Percentiles rank a stretch among this genome's conserved stretches.
Conservation (phyloP, 768 basidiomycete genomes). For the Rhodotorula paludigena region DNA sequence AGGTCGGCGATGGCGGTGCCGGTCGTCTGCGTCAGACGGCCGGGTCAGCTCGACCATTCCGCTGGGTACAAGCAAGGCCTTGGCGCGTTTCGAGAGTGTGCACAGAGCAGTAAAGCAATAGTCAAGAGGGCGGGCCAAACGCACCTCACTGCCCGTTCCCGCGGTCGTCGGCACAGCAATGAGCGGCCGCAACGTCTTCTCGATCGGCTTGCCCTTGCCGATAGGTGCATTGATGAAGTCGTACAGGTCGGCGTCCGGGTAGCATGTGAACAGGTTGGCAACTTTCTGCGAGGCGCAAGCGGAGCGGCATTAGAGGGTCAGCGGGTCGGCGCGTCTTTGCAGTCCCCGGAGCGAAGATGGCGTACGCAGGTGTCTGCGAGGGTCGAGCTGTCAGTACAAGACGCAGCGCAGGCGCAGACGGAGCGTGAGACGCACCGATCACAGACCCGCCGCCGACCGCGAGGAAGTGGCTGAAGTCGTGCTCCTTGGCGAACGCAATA, state of each 20-base stretch:
- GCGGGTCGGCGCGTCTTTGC: not conserved
- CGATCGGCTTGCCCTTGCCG: slow-evolving; percentile 78
- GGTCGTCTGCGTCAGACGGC: slow-evolving; percentile 68
- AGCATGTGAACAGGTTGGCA: slow-evolving; percentile 88
- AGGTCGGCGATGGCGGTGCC: slow-evolving; percentile 84
- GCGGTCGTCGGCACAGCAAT: slow-evolving; percentile 65
- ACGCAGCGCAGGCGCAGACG: too few relatives aligned
- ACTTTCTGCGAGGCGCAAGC: slow-evolving; percentile 61
- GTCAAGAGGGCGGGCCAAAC: too few relatives aligned
- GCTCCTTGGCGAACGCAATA: slow-evolving; percentile 76
- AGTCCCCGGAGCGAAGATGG: not conserved
- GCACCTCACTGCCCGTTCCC: slow-evolving; percentile 62
- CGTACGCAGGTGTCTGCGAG: slow-evolving; percentile 19
- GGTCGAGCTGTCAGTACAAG: not conserved
- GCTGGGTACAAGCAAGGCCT: too few relatives aligned
- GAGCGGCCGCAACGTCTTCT: slow-evolving; percentile 67
- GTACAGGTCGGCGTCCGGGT: slow-evolving; percentile 84
- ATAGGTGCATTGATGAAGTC: slow-evolving; percentile 97
- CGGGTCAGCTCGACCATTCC: too few relatives aligned
- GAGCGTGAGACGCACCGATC: slow-evolving; percentile 21
- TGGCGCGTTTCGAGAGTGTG: too few relatives aligned
- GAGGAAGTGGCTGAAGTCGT: slow-evolving; percentile 79
- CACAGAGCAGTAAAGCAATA: too few relatives aligned
- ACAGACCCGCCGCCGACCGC: slow-evolving; percentile 49
- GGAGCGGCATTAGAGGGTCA: not conserved